These are phyloP conservation scores for Hypoxylon sp. DNA, from an alignment of 2,329 filamentous ascomycete species.

Conservation along the genomic window DNA sequence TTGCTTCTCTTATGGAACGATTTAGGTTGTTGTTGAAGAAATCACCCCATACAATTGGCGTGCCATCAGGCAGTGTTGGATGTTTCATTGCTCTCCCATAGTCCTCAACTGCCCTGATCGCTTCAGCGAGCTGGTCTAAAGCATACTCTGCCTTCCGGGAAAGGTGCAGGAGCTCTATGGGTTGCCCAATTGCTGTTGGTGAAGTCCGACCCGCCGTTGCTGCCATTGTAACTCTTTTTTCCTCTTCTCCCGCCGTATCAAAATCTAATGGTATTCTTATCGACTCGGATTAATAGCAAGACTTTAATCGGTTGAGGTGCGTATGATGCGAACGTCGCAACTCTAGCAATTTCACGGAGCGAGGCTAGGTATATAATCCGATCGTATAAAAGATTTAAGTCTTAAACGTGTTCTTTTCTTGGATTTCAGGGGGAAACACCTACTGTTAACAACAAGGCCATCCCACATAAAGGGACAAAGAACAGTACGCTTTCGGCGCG, in stretches of 20 bases:
- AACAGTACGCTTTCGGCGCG: not conserved
- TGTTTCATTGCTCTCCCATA: not conserved
- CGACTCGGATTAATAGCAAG: too few relatives aligned
- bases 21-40: not conserved
- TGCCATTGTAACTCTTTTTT: too few relatives aligned
- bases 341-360: not conserved
- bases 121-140: not conserved
- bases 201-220: too few relatives aligned
- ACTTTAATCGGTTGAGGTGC: not conserved
- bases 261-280: too few relatives aligned
- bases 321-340: not conserved
- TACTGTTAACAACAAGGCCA: not conserved
- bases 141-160: too few relatives aligned
- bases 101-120: not conserved
- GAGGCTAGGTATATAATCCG: not conserved
- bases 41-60: not conserved
- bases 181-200: too few relatives aligned
- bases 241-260: too few relatives aligned
- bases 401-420: slow-evolving; percentile 1
- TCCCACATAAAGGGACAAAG: slow-evolving; percentile 4
- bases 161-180: too few relatives aligned
- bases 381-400: not conserved
- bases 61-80: not conserved
- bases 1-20: not conserved
- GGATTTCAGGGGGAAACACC: not conserved